Conservation (phyloP, 208 protist species). For the Acanthamoeba rhysodes region DNA sequence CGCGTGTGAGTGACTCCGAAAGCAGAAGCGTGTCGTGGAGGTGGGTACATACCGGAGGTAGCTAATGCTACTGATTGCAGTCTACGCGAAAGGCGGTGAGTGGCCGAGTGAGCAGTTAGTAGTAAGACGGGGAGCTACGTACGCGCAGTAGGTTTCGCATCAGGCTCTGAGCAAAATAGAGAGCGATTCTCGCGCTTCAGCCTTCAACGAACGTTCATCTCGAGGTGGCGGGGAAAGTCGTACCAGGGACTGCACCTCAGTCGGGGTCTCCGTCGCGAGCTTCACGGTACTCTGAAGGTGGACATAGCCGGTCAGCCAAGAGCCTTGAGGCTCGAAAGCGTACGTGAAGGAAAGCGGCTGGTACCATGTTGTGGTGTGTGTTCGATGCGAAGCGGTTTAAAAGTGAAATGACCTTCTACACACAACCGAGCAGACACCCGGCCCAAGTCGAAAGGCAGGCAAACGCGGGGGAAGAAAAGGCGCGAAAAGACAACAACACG, state of each 20-base stretch:
- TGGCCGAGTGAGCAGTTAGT: not conserved
- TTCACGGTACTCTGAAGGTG: not conserved
- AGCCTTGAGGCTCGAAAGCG: not conserved
- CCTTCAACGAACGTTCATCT: not conserved
- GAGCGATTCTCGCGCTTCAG: not conserved
- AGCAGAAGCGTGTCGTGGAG: not conserved
- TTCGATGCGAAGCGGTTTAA: not conserved
- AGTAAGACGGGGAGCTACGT: not conserved
- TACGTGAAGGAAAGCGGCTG: no score
- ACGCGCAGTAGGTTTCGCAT: constrained; percentile 68
- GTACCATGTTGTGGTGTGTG: not conserved
- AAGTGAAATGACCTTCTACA: not conserved
- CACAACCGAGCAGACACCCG: not conserved
- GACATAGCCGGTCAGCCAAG: not conserved
- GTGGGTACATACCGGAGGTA: constrained; percentile 38
- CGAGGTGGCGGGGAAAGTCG: not conserved
- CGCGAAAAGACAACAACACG: not conserved
- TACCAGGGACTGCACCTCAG: constrained; percentile 70
- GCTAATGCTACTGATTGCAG: constrained; percentile 63
- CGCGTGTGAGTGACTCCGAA: not conserved
- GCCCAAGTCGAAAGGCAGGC: not conserved
- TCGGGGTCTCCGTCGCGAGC: constrained; percentile 13
- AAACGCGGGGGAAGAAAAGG: not conserved
- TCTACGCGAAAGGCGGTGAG: constrained; percentile 3
- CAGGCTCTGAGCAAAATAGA: not conserved